Evolutionary conservation across 2,329 filamentous ascomycete genomes (phyloP).

Genomic region (Grosmannia huntii): DNA sequence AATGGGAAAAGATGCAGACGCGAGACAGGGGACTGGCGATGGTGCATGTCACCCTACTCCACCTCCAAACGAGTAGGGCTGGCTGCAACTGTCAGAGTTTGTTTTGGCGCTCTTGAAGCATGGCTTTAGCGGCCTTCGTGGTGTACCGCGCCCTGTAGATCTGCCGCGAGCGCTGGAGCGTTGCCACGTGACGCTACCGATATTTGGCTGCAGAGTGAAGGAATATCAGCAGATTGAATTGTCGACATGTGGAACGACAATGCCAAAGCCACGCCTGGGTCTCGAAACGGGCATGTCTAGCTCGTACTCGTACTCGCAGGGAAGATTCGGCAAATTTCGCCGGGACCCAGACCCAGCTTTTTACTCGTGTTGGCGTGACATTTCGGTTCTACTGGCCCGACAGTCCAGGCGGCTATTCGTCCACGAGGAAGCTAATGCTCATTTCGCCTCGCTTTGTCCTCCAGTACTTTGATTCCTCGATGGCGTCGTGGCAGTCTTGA

Average conservation of each 20-base stretch:
- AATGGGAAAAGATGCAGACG: not conserved
- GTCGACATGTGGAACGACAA: not conserved
- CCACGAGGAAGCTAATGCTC: not conserved
- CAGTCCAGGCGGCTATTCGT: not conserved
- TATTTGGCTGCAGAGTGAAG: not conserved
- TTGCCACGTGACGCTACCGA: not conserved
- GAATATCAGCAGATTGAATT: not conserved
- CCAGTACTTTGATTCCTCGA: constrained; percentile 27
- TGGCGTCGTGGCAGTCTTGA: constrained; percentile 21
- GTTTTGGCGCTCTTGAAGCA: not conserved
- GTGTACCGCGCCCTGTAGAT: not conserved
- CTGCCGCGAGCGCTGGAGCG: not conserved
- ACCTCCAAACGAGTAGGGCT: not conserved
- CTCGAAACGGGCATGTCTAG: not conserved
- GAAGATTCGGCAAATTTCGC: not conserved
- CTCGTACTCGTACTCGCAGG: not conserved
- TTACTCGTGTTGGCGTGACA: no score
- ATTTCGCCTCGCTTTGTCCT: constrained; percentile 13
- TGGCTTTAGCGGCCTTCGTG: not conserved
- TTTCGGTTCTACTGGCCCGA: no score
- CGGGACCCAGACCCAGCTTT: not conserved
- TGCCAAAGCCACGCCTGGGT: not conserved
- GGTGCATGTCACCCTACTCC: not conserved
- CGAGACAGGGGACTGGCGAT: not conserved
- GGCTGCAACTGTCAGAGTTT: not conserved